A percentile compares a stretch with the other conserved stretches of the same genome.
Evolutionary conservation across 176 grass and related monocot genomes (phyloP).

Genomic region (Ampelocalamus luodianensis): DNA sequence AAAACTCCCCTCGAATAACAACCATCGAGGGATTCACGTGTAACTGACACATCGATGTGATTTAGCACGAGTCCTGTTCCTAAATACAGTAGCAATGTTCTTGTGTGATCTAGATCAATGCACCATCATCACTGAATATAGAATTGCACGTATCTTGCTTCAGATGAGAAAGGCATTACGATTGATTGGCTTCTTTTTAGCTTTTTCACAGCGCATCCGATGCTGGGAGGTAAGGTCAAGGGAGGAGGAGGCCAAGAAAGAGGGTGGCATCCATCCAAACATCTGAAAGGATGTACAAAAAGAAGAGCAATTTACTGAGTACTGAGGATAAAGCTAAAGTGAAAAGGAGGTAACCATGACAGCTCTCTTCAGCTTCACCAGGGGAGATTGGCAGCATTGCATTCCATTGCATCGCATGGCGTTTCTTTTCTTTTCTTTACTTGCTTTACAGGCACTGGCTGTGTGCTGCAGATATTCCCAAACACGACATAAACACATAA

Average conservation of each 20-base stretch:
- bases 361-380: conserved; percentile 14
- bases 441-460: conserved; percentile 38
- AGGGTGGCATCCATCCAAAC: conserved; percentile 49
- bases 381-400: conserved; percentile 30
- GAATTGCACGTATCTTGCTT: conserved; percentile 19
- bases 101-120: neutral
- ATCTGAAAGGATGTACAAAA: conserved; percentile 54
- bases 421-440: conserved; percentile 38
- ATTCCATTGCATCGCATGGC: conserved; percentile 21
- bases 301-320: conserved; percentile 54
- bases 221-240: conserved; percentile 51
- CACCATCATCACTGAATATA: conserved; percentile 17
- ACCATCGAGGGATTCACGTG: neutral
- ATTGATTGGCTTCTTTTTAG: conserved; percentile 47
- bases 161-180: conserved; percentile 35
- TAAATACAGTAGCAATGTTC: neutral
- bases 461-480: conserved; percentile 45
- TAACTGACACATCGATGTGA: neutral
- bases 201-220: conserved; percentile 57
- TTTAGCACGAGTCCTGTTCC: neutral
- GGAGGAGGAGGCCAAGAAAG: conserved; percentile 36
- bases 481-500: conserved; percentile 34
- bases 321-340: conserved; percentile 57
- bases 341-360: conserved; percentile 28
- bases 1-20: neutral